Base-by-base conservation (phyloP, 2,329 filamentous ascomycete genomes). In the Alternaria panax region DNA sequence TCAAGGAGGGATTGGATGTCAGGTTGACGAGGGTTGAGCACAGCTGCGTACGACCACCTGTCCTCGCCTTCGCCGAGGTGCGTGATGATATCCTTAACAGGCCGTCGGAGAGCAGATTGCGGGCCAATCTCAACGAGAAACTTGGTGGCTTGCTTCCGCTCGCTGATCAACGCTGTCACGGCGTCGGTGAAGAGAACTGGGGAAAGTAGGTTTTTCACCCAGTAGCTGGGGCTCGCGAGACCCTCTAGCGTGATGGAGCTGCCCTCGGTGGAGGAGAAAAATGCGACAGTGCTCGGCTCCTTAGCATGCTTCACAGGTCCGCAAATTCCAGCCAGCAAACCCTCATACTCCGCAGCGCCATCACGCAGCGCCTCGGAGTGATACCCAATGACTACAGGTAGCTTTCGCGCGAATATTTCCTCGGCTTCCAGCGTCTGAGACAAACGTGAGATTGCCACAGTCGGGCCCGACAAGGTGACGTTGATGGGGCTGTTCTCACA, bases 361-460 rank as follows among this genome's bases (percentile, higher is more conserved):
- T 57, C 47, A 4, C 46, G 54, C 40, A 57, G 18, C 14, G 46
- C 46, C 3, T 34, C 46, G 8, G 79, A 81, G 54, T 83, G 82
- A 46, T 83, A 83, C 0, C 80, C 82, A 8, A 67, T 74, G n/a
- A 79, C 75, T 2, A 82, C 79, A 55, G 76, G 71, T 2, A 83
- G 73, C n/a, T 69, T 59, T 1, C 80, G 72, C 4, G 67, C 72
- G 57, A 82, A 82, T 9, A 73, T 71, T 7, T 73, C 65, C 25
- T 76, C 66, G 5, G 74, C 71, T 6, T 79, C 67, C 1, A 82
- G 61, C 5, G n/a, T 47, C 20, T 50, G 28, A 30, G 25, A 47
- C 2, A 68, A 63, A 1, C 68, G 57, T 16, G 73, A 68, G 1
- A 74, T 59, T 42, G 75, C 70, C 0, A 72, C 61, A 4, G 73